Percentiles rank a stretch among this genome's conserved stretches.
These are phyloP conservation scores for Venturia oleaginea DNA, from an alignment of 2,329 filamentous ascomycete species.

Conservation along the genomic window DNA sequence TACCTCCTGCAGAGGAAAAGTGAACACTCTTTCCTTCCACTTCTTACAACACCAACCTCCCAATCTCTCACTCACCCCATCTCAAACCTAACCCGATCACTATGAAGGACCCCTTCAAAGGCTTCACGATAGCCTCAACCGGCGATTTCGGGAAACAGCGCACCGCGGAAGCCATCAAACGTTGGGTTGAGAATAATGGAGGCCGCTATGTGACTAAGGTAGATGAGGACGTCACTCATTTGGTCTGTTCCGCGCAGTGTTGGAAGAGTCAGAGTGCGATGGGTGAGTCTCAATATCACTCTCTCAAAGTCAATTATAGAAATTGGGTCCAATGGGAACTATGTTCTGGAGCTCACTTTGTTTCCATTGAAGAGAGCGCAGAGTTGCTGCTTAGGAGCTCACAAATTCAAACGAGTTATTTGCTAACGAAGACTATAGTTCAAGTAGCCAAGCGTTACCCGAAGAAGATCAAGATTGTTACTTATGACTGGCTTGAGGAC, in stretches of 20 bases:
- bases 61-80: not conserved
- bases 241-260: slow-evolving; percentile 56
- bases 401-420: not conserved
- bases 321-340: too few species aligned
- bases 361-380: too few species aligned
- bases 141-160: slow-evolving; percentile 46
- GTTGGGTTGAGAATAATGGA: slow-evolving; percentile 57
- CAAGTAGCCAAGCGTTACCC: not conserved
- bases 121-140: slow-evolving; percentile 46
- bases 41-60: not conserved
- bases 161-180: slow-evolving; percentile 47
- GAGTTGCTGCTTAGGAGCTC: too few species aligned
- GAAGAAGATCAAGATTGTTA: slow-evolving; percentile 27
- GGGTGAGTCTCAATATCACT: slow-evolving; percentile 24
- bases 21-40: not conserved
- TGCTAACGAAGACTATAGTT: not conserved
- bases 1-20: too few species aligned
- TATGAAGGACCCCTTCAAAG: slow-evolving; percentile 41
- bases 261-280: slow-evolving; percentile 42
- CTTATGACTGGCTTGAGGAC: slow-evolving; percentile 40
- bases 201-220: slow-evolving; percentile 49
- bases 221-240: slow-evolving; percentile 55
- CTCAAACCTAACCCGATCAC: not conserved
- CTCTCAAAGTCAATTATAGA: too few species aligned
- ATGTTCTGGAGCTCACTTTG: too few species aligned